phyloP scores from a whole-genome alignment of 169 alveolate genomes.

The Eimeria necatrix region DNA sequence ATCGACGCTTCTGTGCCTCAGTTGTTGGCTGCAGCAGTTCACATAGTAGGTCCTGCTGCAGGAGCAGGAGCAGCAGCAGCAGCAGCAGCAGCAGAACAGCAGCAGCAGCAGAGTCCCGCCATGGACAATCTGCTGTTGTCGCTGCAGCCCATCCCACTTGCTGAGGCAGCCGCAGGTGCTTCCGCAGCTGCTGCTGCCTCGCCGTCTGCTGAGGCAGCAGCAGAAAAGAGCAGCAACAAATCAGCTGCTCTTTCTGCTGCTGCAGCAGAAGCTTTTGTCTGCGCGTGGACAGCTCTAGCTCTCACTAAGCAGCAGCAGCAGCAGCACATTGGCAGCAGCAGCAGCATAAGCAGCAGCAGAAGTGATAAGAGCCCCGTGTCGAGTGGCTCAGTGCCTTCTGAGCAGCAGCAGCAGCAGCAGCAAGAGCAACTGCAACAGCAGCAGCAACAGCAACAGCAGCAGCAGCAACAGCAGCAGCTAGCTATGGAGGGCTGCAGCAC shows the following conservation, averaged over 20 bases:
- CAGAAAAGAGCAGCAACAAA: neutral
- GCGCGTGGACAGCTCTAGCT: neutral
- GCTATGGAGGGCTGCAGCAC: neutral
- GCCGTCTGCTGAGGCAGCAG: neutral
- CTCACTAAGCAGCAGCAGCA: neutral
- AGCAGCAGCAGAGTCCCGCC: slow-evolving; percentile 11
- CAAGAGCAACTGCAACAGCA: too few species aligned
- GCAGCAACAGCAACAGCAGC: slow-evolving; percentile 54
- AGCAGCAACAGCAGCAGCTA: slow-evolving; percentile 39
- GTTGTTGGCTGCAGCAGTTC: slow-evolving; percentile 54
- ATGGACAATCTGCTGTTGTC: slow-evolving; percentile 22
- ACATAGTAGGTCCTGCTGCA: neutral
- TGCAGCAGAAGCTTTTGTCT: neutral
- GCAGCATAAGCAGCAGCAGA: neutral
- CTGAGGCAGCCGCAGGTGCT: neutral
- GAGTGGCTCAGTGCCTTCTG: too few species aligned
- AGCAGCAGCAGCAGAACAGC: slow-evolving; percentile 17
- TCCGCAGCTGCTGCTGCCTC: neutral
- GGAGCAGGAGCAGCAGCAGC: slow-evolving; percentile 55
- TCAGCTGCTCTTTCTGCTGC: neutral
- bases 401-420: slow-evolving; percentile 29
- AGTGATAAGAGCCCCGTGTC: neutral
- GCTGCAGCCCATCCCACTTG: neutral
- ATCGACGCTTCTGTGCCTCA: slow-evolving; percentile 15
- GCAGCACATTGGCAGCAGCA: neutral